Evolutionary conservation across 139 green algal species (phyloP), one percentile per base, ranked within the genome.

Genomic region (Coelastrella sp.): DNA sequence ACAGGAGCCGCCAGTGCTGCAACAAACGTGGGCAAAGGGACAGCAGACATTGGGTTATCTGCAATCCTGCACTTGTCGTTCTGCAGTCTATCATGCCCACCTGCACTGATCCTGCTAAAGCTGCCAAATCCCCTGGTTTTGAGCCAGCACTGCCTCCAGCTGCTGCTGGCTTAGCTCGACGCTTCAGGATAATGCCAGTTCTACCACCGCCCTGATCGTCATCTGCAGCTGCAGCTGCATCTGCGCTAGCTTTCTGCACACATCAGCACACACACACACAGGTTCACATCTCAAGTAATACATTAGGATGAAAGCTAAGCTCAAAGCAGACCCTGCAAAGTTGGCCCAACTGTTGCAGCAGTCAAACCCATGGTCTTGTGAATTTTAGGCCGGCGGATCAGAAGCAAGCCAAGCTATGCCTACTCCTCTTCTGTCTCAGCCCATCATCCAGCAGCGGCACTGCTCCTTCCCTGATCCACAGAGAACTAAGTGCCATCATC

Each of bases 111-210:
- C 94, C 94, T 56, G 90, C 82, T 66, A 97, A 90, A 10, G 74
- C 82, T n/a, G 56, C 15, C 4, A 92, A 82, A 89, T 96, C 95
- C 20, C 79, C 76, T 9, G 61, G 80, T 86, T 93, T 91, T 57
- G 76, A 12, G 15, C 80, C 83, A 25, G 59, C 80, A 56, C 78
- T 25, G 59, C 72, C 87, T 7, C 19, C 85, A 6, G 57, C 85
- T 49, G 73, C 58, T 56, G 65, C 24, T 20, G 85, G 84, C 74
- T 84, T 90, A 49, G 74, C 93, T n/a, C 87, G 84, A 20, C 93
- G 91, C 25, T 89, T 91, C 22, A 96, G 91, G 63, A 96, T 92
- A 87, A 96, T 96, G 85, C 94, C 94, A 0, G 93, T 78, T 24
- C 61, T 19, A n/a, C 22, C 70, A 35, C 12, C 49, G 7, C 63